Base-by-base conservation (phyloP, 2,329 filamentous ascomycete genomes). In the Boeremia exigua region DNA sequence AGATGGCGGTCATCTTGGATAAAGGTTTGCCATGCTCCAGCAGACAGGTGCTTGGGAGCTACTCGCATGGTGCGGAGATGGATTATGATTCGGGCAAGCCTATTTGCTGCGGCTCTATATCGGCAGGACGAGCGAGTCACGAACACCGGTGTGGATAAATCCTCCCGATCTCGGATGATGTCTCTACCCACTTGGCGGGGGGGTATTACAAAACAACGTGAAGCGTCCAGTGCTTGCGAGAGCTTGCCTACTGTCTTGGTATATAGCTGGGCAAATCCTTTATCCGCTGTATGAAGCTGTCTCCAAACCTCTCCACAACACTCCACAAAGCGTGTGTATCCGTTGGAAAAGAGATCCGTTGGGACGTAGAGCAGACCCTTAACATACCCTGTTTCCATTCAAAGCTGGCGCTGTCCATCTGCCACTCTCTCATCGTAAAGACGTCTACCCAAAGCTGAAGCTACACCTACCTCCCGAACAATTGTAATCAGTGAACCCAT, bases 161-260 rank as follows among this genome's bases (percentile, higher is more conserved):
- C 17, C 40, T 43, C 30, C 55, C 55, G 55, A 58, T 58, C 40
- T 58, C 55, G 55, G 55, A 54, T 46, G 55, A 58, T 46, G 45
- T 54, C 30, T 53, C 45, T 58, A 14, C 54, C 48, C 48, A 48
- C 42, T 52, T 52, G 48, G 48, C 44, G 32, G 23, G 15, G 2
- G n/a, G n/a, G 19, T 27, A 40, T 52, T 39, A 39, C 42, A 52
- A 44, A 51, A 44, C 43, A 17, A 51, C 8, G 37, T 52, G 47
- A 40, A 56, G 46, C 40, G 32, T 42, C 47, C n/a, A 28, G 47
- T 37, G 38, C 19, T 2, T 12, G 25, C 37, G 29, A 50, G 23
- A 46, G 30, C 42, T 36, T 27, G 27, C 33, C 30, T 40, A 47
- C 19, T 14, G 32, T 10, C 23, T 50, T 50, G 36, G 19, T 50